A percentile compares a stretch with the other conserved stretches of the same genome.
Evolutionary conservation across 2,329 filamentous ascomycete species (phyloP).

Genomic region (Botrytis squamosa): DNA sequence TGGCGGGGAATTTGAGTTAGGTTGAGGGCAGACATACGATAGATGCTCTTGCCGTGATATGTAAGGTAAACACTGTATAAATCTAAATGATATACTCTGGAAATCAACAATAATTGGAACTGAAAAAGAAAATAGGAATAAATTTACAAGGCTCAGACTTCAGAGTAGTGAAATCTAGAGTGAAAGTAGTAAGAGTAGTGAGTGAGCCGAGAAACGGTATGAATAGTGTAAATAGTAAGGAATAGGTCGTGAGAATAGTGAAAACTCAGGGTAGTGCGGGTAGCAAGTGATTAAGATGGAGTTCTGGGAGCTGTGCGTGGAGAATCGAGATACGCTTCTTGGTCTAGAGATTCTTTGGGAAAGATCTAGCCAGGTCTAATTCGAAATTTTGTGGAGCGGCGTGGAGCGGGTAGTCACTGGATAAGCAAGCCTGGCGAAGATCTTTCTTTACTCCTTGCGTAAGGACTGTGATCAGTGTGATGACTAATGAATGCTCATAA

Average conservation of each 20-base stretch:
- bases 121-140: neutral
- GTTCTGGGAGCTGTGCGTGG: neutral
- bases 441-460: neutral
- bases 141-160: neutral
- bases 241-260: slow-evolving; percentile 1
- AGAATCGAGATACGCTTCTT: neutral
- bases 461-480: neutral
- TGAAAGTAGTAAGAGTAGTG: neutral
- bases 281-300: neutral
- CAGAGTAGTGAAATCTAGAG: slow-evolving; percentile 1
- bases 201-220: neutral
- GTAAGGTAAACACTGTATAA: neutral
- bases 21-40: neutral
- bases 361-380: slow-evolving; percentile 22
- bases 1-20: neutral
- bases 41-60: neutral
- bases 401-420: neutral
- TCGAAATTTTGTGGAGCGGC: slow-evolving; percentile 7
- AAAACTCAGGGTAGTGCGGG: neutral
- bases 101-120: neutral
- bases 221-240: slow-evolving; percentile 1
- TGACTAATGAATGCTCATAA: slow-evolving; percentile 3
- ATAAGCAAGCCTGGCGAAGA: slow-evolving; percentile 17
- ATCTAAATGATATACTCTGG: neutral
- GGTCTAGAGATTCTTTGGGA: slow-evolving; percentile 12